Evolutionary conservation across 495 filamentous ascomycete genomes (phyloP), one percentile per base, ranked within the genome.

Genomic region (Lasiosphaeria miniovina): DNA sequence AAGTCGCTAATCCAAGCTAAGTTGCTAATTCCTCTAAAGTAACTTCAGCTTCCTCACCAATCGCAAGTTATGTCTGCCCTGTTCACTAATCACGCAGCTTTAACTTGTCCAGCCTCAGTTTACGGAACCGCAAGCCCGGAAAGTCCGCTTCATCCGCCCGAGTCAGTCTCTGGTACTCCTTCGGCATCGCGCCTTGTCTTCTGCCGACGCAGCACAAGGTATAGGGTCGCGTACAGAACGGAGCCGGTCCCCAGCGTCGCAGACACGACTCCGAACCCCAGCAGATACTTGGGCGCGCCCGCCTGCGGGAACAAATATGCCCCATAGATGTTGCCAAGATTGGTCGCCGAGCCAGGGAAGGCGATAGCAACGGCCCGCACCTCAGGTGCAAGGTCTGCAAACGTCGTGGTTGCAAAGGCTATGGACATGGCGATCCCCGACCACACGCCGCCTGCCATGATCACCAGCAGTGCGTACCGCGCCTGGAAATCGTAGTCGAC

Each of bases 321-420:
- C 3, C 80, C 80, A 65, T 83, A 85, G 2, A 85, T 77, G 52
- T 77, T 75, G 3, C 77, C 74, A 43, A 82, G 60, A 54, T 82
- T 82, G 12, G 79, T 79, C 48, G 81, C 65, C 0, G 75, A 75
- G 62, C 81, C 81, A 6, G 82, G 74, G 54, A 83, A 62, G 0
- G 77, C 81, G n/a, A 84, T 58, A 41, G 69, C 68, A 11, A 82
- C 72, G 52, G 74, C 80, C 36, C 80, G 57, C 51, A 70, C 71
- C 61, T 79, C 75, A 6, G 70, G 68, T 5, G 69, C 65, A 65
- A 80, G 70, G 6, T 71, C 72, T 14, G 41, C 17, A 57, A 83
- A 77, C 10, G 74, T 75, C 8, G 71, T 71, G 4, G 76, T 75
- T 0, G 71, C 73, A 57, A 76, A 81, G 3, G 77, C 73, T 4